A percentile compares a stretch with the other conserved stretches of the same genome.
These are phyloP conservation scores for Austroboletus olivaceoglutinosus DNA, from an alignment of 1,284 basidiomycete species.

Conservation along the genomic window DNA sequence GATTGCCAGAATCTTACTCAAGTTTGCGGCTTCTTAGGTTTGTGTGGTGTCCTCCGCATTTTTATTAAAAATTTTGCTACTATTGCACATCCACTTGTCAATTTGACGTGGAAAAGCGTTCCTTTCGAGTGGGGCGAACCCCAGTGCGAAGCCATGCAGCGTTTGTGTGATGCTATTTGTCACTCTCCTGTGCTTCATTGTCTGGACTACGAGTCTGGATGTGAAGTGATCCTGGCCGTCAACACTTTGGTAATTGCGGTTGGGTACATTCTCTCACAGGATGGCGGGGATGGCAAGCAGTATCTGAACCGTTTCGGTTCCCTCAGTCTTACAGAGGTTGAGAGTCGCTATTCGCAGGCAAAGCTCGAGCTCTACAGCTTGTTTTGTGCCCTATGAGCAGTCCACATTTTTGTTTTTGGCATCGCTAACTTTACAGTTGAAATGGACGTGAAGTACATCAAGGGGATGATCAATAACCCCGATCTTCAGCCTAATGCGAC, in stretches of 20 bases:
- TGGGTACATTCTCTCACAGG: background rate
- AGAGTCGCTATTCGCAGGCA: background rate
- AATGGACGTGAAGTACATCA: slow-evolving; percentile 7
- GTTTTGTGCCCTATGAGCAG: background rate
- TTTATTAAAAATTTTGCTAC: background rate
- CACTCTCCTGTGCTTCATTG: background rate
- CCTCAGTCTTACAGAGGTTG: background rate
- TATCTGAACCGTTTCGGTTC: background rate
- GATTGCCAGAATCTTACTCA: background rate
- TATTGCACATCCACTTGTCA: background rate
- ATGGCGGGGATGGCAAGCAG: background rate
- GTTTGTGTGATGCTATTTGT: too few relatives aligned
- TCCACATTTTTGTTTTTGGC: background rate
- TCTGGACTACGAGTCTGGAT: background rate
- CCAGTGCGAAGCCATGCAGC: background rate
- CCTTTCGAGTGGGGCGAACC: background rate
- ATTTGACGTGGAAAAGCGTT: background rate
- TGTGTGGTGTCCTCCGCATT: background rate
- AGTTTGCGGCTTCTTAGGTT: background rate
- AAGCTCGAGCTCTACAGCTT: background rate
- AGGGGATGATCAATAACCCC: slow-evolving; percentile 13
- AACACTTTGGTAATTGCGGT: background rate
- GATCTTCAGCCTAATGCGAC: slow-evolving; percentile 26
- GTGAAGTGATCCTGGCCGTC: background rate
- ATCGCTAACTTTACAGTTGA: background rate